These are phyloP conservation scores for Pistacia atlantica DNA, from an alignment of 345 rosid species.

Conservation along the genomic window DNA sequence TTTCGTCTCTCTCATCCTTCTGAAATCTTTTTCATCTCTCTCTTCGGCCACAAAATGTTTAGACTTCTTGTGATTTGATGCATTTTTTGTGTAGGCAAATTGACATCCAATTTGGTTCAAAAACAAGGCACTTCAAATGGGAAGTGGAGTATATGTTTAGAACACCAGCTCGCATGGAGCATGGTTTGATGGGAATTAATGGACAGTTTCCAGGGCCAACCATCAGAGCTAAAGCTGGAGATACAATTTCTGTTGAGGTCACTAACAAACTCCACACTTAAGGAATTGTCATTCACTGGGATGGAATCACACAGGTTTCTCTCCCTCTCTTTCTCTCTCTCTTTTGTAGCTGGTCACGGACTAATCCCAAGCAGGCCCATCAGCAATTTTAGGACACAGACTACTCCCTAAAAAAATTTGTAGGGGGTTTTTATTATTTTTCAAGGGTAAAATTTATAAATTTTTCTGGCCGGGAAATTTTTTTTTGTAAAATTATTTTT, in stretches of 20 bases:
- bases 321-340: neutral
- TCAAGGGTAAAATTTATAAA: too few relatives aligned
- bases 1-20: neutral
- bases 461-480: too few relatives aligned
- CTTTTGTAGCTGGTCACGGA: too few relatives aligned
- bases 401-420: too few relatives aligned
- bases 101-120: conserved; percentile 9
- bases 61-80: neutral
- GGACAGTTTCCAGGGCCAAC: conserved; percentile 92
- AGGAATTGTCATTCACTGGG: conserved; percentile 90
- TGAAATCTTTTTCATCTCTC: neutral
- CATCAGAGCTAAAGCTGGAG: conserved; percentile 60
- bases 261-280: conserved; percentile 64
- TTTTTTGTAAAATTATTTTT: too few relatives aligned
- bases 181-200: conserved; percentile 69
- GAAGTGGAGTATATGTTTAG: conserved; percentile 60
- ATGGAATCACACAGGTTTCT: conserved; percentile 82
- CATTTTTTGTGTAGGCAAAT: neutral
- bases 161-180: conserved; percentile 70
- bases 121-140: conserved; percentile 47
- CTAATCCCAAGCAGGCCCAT: too few relatives aligned
- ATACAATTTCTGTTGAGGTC: conserved; percentile 56
- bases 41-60: neutral
- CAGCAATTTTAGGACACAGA: too few relatives aligned
- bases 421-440: too few relatives aligned